Percentiles rank a stretch among this genome's conserved stretches.
Evolutionary conservation across 2,329 filamentous ascomycete genomes (phyloP).

Genomic region (Colletotrichum somersetense): DNA sequence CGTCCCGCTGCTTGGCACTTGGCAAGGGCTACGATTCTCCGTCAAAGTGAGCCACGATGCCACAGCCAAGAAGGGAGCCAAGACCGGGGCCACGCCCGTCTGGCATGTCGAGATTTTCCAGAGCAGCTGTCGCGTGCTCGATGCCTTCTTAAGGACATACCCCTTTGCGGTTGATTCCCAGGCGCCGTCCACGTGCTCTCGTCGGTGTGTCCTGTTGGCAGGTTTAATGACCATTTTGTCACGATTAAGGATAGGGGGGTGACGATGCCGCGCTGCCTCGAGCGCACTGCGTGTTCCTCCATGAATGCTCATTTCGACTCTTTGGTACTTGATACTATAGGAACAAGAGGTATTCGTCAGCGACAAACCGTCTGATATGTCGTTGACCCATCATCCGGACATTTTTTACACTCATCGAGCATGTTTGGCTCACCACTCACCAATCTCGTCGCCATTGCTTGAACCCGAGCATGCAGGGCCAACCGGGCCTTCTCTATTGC

Average conservation of each 20-base stretch:
- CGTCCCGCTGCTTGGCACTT: constrained; percentile 40
- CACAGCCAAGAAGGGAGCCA: constrained; percentile 32
- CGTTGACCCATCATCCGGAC: background rate
- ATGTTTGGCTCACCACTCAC: background rate
- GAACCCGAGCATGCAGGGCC: background rate
- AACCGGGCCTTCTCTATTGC: background rate
- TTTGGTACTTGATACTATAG: background rate
- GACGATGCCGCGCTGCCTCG: background rate
- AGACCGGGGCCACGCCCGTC: constrained; percentile 19
- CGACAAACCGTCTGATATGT: constrained; percentile 2
- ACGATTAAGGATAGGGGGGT: constrained; percentile 10
- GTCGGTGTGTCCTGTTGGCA: constrained; percentile 26
- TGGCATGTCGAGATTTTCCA: constrained; percentile 12
- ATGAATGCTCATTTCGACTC: background rate
- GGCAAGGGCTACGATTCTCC: constrained; percentile 20
- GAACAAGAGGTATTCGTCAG: background rate
- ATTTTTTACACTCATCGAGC: background rate
- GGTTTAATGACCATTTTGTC: background rate
- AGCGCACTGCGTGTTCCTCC: background rate
- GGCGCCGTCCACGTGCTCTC: constrained; percentile 23
- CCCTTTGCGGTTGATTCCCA: background rate
- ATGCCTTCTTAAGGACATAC: constrained; percentile 25
- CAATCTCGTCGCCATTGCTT: background rate
- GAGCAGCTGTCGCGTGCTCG: constrained; percentile 35
- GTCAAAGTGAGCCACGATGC: constrained; percentile 7